Evolutionary conservation across 345 rosid genomes (phyloP).

Genomic region (Ricinus communis): DNA sequence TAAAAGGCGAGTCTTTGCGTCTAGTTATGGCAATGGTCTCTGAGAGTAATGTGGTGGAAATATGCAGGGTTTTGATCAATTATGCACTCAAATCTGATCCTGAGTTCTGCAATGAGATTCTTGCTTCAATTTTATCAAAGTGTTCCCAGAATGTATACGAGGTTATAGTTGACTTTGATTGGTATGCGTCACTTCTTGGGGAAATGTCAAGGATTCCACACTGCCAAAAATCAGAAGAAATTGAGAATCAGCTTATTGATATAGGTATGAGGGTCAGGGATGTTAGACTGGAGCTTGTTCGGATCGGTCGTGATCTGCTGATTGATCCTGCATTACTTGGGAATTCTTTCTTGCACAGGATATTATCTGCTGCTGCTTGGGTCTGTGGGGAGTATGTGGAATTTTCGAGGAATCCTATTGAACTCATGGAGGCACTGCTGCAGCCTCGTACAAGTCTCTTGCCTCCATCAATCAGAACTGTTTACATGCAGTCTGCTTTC

Average conservation of each 20-base stretch:
- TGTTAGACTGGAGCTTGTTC: slow-evolving; percentile 78
- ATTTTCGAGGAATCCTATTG: slow-evolving; percentile 61
- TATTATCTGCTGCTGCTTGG: slow-evolving; percentile 95
- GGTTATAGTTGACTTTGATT: slow-evolving; percentile 77
- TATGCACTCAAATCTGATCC: slow-evolving; percentile 89
- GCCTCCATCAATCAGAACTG: slow-evolving; percentile 60
- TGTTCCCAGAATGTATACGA: slow-evolving; percentile 71
- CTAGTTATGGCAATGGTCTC: slow-evolving; percentile 90
- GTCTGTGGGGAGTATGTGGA: slow-evolving; percentile 82
- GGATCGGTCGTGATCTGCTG: slow-evolving; percentile 64
- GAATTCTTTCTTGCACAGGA: slow-evolving; percentile 65
- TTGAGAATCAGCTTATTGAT: slow-evolving; percentile 85
- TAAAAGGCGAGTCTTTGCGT: slow-evolving; percentile 72
- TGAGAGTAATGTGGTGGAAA: slow-evolving; percentile 72
- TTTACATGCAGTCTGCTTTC: slow-evolving; percentile 71
- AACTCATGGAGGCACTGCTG: slow-evolving; percentile 75
- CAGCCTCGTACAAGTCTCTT: slow-evolving; percentile 86
- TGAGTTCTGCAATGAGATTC: slow-evolving; percentile 80
- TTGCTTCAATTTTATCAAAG: slow-evolving; percentile 69
- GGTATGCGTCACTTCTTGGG: slow-evolving; percentile 87
- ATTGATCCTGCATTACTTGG: slow-evolving; percentile 99
- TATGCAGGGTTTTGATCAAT: slow-evolving; percentile 68
- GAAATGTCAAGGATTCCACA: slow-evolving; percentile 86
- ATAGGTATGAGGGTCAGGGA: slow-evolving; percentile 87
- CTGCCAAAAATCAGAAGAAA: slow-evolving; percentile 80